Evolutionary conservation across 2,329 filamentous ascomycete species (phyloP), one percentile per base, ranked within the genome.

Genomic region (Furcasterigmium sp.): DNA sequence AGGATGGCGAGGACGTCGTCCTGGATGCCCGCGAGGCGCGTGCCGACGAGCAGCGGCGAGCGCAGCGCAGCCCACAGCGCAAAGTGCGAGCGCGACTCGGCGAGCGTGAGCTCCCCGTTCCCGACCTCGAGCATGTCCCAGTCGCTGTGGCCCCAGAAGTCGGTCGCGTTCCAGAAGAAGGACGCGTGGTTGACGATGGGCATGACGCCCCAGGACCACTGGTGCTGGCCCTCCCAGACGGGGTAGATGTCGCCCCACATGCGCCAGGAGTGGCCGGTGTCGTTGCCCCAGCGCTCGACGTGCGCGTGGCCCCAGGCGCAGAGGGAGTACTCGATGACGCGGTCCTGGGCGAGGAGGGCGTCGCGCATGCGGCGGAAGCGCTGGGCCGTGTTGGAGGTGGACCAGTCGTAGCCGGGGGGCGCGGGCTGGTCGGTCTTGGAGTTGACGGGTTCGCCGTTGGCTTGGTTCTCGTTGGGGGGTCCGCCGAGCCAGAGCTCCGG

Each of bases 271-370:
- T 72, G 69, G 3, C 69, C 74, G 1, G 67, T 71, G 6, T 56
- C 50, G 43, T 68, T 68, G 7, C 69, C 76, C 73, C 75, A 80
- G 3, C 55, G 52, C 41, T 69, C 65, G 4, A 78, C 73, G 14
- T 69, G 60, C 0, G 69, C 73, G 14, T 65, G 54, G 4, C 76
- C 76, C 75, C 76, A 79, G 23, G 72, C 64, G 52, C 75, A 80
- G 13, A 80, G 58, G 10, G 64, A 71, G 55, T 71, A 78, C 4
- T 73, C 54, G 11, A 79, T 78, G 0, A 67, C 62, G 13, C 66
- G 60, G 38, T 68, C 59, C 41, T 70, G 65, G 17, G 51, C 62
- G 2, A 64, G 52, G 3, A 80, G 59, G 1, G 72, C 72, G 52
- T 78, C 67, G n/a, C 70, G 63, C 76, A 81, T 80, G 17, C 52